Percentiles rank a stretch among this genome's conserved stretches.
These are phyloP conservation scores for Metschnikowia borealis DNA, from an alignment of 805 yeast genomes.

Conservation along the genomic window DNA sequence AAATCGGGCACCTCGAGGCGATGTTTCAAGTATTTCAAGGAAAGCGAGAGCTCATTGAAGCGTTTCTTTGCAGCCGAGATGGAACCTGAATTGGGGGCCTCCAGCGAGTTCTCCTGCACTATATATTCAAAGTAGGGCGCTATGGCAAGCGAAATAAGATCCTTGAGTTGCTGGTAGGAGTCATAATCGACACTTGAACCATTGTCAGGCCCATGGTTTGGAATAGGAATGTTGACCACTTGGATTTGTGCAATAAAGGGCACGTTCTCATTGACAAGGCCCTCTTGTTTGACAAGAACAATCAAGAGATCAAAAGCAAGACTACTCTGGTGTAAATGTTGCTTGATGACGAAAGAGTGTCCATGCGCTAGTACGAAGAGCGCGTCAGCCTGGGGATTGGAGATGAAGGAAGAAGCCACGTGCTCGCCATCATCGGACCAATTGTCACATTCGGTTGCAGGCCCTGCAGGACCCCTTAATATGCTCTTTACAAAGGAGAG, in stretches of 20 bases:
- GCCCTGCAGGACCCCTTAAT: background rate
- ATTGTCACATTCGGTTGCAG: background rate
- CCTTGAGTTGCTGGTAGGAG: slow-evolving; percentile 51
- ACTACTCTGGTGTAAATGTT: slow-evolving; percentile 5
- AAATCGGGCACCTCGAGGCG: slow-evolving; percentile 68
- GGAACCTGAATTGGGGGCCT: slow-evolving; percentile 6
- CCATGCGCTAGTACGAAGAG: slow-evolving; percentile 10
- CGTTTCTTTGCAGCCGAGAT: slow-evolving; percentile 43
- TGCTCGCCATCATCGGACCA: slow-evolving; percentile 1
- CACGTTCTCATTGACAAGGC: slow-evolving; percentile 1
- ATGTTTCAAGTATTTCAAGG: slow-evolving; percentile 65
- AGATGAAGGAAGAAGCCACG: slow-evolving; percentile 8
- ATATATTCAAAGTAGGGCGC: slow-evolving; percentile 65
- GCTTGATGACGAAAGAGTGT: slow-evolving; percentile 2
- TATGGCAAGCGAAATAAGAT: slow-evolving; percentile 59
- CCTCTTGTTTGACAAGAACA: slow-evolving; percentile 12
- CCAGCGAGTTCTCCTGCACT: slow-evolving; percentile 6
- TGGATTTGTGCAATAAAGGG: slow-evolving; percentile 14
- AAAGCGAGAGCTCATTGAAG: slow-evolving; percentile 61
- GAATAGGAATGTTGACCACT: slow-evolving; percentile 15
- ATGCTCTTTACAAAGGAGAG: background rate
- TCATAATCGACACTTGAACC: slow-evolving; percentile 11
- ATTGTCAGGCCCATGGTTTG: background rate
- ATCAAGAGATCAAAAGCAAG: slow-evolving; percentile 7
- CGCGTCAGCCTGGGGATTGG: slow-evolving; percentile 11